phyloP scores from a whole-genome alignment of 345 rosid species.

The Lepidium africanum region DNA sequence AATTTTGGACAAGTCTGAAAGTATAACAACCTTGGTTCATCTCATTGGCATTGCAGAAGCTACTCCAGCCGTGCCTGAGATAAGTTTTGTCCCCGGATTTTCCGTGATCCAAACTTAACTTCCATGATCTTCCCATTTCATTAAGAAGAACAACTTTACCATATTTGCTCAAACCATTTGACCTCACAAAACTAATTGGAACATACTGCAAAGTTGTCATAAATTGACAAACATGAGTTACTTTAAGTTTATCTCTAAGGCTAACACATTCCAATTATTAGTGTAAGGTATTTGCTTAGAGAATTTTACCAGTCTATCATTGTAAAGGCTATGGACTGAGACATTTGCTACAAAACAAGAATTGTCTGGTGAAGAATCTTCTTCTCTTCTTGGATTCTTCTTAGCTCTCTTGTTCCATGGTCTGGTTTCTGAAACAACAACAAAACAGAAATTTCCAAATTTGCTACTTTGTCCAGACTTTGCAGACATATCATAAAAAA shows the following conservation, averaged over 20 bases:
- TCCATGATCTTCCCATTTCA: slow-evolving; percentile 23
- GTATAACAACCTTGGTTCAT: not conserved
- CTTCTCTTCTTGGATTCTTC: slow-evolving; percentile 10
- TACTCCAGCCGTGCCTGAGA: slow-evolving; percentile 15
- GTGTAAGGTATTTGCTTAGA: not conserved
- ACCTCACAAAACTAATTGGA: slow-evolving; percentile 9
- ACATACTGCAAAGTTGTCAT: slow-evolving; percentile 9
- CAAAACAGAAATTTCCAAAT: not conserved
- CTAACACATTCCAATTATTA: not conserved
- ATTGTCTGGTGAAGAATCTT: not conserved
- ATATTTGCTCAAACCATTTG: not conserved
- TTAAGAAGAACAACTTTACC: slow-evolving; percentile 3
- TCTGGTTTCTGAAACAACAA: not conserved
- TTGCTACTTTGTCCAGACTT: not conserved
- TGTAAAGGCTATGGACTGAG: not conserved
- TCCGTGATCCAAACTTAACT: not conserved
- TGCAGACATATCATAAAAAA: not conserved
- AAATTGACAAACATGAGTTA: not conserved
- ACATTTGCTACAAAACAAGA: slow-evolving; percentile 20
- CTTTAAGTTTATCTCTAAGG: not conserved
- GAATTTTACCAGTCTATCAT: slow-evolving; percentile 1
- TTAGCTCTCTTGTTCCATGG: not conserved
- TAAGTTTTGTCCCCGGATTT: not conserved
- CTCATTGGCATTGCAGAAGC: slow-evolving; percentile 16
- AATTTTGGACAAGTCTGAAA: not conserved